A percentile compares a stretch with the other conserved stretches of the same genome.
Evolutionary conservation across 192 early-diverging fungal species (phyloP).

Genomic region (Backusella circina): DNA sequence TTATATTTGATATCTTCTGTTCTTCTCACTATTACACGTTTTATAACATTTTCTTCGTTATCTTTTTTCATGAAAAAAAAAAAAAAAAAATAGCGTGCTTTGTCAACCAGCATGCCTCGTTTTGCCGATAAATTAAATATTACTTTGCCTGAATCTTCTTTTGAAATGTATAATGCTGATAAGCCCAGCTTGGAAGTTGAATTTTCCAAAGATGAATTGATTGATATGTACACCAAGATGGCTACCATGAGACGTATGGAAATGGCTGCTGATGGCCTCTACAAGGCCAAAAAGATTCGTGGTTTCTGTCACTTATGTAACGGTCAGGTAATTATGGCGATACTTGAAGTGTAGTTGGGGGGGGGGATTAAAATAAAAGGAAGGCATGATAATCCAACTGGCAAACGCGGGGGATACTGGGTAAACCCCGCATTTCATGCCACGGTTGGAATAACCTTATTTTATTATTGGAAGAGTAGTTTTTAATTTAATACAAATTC

Average conservation of each 20-base stretch:
- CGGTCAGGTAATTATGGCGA: conserved; percentile 69
- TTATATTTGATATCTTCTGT: neutral
- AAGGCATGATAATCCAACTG: neutral
- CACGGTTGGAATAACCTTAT: neutral
- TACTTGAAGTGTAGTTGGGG: neutral
- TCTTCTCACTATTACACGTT: neutral
- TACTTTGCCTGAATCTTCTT: conserved; percentile 68
- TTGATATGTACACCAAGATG: conserved; percentile 88
- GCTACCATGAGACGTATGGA: conserved; percentile 87
- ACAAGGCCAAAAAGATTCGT: conserved; percentile 95
- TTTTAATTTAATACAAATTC: conserved; percentile 6
- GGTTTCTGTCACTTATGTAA: conserved; percentile 99
- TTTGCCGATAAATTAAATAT: conserved; percentile 53
- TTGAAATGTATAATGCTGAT: conserved; percentile 84
- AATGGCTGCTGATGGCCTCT: conserved; percentile 89
- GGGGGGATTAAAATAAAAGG: neutral
- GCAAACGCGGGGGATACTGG: conserved; percentile 23
- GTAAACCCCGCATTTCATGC: conserved; percentile 9
- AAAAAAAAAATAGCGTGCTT: conserved; percentile 28
- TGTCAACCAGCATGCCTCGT: conserved; percentile 32
- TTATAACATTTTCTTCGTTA: neutral
- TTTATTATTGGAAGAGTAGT: neutral
- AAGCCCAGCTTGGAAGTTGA: conserved; percentile 57
- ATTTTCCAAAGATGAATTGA: conserved; percentile 66
- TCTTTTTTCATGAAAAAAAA: neutral